Base-by-base conservation (phyloP, 1,139 yeast species). In the Taphrina populina region DNA sequence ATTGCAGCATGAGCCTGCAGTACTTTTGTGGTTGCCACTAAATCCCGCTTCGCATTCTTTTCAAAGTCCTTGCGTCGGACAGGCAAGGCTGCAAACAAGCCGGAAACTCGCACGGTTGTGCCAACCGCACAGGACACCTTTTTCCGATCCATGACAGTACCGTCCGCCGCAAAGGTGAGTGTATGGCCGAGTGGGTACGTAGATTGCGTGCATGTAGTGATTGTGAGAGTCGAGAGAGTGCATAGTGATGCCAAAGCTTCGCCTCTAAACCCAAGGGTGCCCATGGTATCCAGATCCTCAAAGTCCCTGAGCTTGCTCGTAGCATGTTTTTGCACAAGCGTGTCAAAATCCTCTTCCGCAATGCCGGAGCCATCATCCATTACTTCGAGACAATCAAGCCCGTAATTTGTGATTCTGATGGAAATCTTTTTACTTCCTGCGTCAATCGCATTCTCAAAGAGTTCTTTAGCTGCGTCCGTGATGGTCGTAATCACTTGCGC, bases 401-500 rank as follows among this genome's bases (percentile, higher is more conserved):
- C 96, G 65, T 84, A 78, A 62, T 87, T 81, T 62, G 73, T 75
- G 63, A 88, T 80, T 13, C 71, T 61, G 23, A 92, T 73, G 49
- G 78, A 77, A 0, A 79, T 73, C 21, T 95, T 78, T 26, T 74
- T 68, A 0, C 96, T 95, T 69, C 90, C 97, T 7, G 92, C 72
- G 33, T 41, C 56, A 15, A 43, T 34, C 13, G 40, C 73, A 66
- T 92, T 92, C 65, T 92, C 98, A 1, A 92, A 75, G 8, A 90
- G 71, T 67, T 92, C 98, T 66, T 92, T 92, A 30, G 84, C 81
- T 0, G 87, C 84, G 0, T 90, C 80, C 0, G 80, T 74, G 34
- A 92, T 70, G 64, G 87, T 95, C 5, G 83, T 79, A 21, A 92
- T 85, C 17, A 92, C 97, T 68, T 92, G 97, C 0, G 96, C 96